Percentiles rank a stretch among this genome's conserved stretches.
These are phyloP conservation scores for Gymnopilus junonius DNA, from an alignment of 768 basidiomycete genomes.

Conservation along the genomic window DNA sequence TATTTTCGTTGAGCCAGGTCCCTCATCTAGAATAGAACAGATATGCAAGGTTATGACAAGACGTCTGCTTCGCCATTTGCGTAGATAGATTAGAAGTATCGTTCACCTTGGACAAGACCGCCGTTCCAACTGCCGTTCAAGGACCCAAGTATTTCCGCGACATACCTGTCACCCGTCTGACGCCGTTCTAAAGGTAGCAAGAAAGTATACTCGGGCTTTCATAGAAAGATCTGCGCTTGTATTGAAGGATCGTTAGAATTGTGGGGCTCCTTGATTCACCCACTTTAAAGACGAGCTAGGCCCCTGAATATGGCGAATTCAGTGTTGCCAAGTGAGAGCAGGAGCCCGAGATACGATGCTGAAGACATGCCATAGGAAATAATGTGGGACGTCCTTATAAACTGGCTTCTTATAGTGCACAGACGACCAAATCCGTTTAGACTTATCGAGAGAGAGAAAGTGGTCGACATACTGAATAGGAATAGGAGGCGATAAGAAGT, in stretches of 20 bases:
- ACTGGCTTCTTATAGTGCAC: neutral
- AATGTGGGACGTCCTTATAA: neutral
- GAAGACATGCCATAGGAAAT: neutral
- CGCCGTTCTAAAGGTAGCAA: neutral
- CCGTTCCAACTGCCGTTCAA: neutral
- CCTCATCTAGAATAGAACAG: neutral
- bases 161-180: neutral
- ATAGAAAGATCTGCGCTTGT: neutral
- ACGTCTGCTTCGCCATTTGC: neutral
- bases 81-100: neutral
- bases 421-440: neutral
- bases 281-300: neutral
- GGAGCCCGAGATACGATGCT: neutral
- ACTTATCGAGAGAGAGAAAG: neutral
- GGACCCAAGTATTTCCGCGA: conserved; percentile 1
- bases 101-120: neutral
- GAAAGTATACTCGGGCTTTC: neutral
- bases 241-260: neutral
- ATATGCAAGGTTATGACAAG: neutral
- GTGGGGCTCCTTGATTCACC: too few relatives aligned
- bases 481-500: neutral
- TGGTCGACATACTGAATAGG: neutral
- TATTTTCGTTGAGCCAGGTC: neutral
- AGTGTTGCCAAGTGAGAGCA: neutral
- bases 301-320: neutral